Base-by-base conservation (phyloP, 495 filamentous ascomycete species). In the Cudoniella acicularis region DNA sequence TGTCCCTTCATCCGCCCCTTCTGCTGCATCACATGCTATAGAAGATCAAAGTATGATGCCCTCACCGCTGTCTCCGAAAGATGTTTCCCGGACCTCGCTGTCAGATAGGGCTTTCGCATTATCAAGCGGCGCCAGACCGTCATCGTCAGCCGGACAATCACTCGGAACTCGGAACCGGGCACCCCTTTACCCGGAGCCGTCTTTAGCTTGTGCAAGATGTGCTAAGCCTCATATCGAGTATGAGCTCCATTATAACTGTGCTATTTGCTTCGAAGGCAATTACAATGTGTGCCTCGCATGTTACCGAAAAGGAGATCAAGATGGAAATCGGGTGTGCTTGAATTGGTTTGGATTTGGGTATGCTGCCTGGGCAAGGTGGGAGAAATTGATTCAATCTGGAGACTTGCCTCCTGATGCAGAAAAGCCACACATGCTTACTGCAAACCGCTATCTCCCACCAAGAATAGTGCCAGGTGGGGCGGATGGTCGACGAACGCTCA, bases 281-380 rank as follows among this genome's bases (percentile, higher is more conserved):
- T 93, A 82, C 75, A 85, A 91, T 67, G 75, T 96, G 18, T 96
- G 92, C 64, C 72, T 88, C 1, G 78, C 77, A 60, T 96, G 92
- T 73, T 96, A 90, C 70, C 85, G 89, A 27, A 51, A 68, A 24
- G 82, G 84, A n/a, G 78, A 36, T 13, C 30, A 36, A 13, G 30
- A 36, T 36, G 30, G 30, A 4, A 36, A 36, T 13, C 4, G 77
- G 65, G 90, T 91, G 21, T 96, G 91, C 70, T 75, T 83, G 2
- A 76, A 88, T 60, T 94, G 89, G 88, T 86, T 79, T 56, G 90
- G 91, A 10, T 94, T 94, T 68, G 84, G 85, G 22, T 66, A 79
- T 56, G 78, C 79, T 10, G 88, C 89, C 0, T 74, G 79, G 64
- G 71, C 74, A 17, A 78, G 76, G n/a, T 91, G 84, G 76, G 73